Conservation (phyloP, 768 basidiomycete species). For the Amanita muscaria region DNA sequence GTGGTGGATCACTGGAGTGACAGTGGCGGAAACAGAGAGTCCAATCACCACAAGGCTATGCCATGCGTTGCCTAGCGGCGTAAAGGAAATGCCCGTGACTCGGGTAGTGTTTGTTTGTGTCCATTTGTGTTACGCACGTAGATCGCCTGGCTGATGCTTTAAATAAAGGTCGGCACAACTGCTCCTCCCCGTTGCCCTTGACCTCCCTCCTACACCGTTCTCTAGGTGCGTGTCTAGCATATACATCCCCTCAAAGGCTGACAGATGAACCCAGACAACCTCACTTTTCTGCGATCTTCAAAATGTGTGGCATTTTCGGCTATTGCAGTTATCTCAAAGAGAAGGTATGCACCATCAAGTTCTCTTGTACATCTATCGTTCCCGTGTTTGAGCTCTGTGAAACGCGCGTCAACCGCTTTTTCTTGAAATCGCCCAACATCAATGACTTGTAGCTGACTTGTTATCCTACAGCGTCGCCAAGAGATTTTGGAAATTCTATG, state of each 20-base stretch:
- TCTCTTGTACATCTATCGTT: neutral
- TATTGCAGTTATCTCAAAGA: constrained; percentile 95
- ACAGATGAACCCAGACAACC: neutral
- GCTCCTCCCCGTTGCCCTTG: neutral
- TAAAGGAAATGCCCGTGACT: constrained; percentile 1
- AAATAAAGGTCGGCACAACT: constrained; percentile 5
- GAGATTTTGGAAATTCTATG: constrained; percentile 86
- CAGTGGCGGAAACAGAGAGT: neutral
- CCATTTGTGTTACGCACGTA: neutral
- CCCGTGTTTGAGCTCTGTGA: neutral
- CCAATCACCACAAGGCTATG: neutral
- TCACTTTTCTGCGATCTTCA: constrained; percentile 7
- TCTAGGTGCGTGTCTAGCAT: neutral
- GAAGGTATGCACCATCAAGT: constrained; percentile 49
- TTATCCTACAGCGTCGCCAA: constrained; percentile 60
- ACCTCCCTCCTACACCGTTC: neutral
- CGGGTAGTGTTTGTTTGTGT: constrained; percentile 4
- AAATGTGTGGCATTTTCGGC: constrained; percentile 93
- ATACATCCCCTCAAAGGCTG: neutral
- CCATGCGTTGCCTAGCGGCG: neutral
- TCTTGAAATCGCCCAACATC: neutral
- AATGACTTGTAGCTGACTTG: constrained; percentile 3
- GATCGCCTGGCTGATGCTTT: constrained; percentile 4
- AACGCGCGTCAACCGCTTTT: neutral
- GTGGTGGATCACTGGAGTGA: too few species aligned